Conservation (phyloP, 768 basidiomycete species). For the Dentipellis fragilis region DNA sequence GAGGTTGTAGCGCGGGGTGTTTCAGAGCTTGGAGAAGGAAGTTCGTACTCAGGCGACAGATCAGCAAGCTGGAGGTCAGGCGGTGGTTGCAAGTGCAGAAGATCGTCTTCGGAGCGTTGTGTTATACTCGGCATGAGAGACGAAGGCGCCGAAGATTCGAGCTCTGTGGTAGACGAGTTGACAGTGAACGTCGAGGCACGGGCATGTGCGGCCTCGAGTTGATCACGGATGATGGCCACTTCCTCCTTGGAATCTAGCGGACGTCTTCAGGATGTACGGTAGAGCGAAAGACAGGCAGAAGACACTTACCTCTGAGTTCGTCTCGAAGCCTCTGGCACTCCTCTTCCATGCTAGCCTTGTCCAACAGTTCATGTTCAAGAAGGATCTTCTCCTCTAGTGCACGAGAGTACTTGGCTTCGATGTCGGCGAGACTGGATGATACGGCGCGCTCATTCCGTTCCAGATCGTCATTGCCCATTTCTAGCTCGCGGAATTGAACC, state of each 20-base stretch:
- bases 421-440: slow-evolving; percentile 69
- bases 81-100: slow-evolving; percentile 49
- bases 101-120: slow-evolving; percentile 42
- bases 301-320: slow-evolving; percentile 71
- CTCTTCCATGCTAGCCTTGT: slow-evolving; percentile 85
- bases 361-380: slow-evolving; percentile 88
- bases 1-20: slow-evolving; percentile 10
- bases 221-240: slow-evolving; percentile 73
- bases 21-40: slow-evolving; percentile 1
- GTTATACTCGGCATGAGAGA: slow-evolving; percentile 14
- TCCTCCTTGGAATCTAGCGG: slow-evolving; percentile 73
- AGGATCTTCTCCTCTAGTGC: slow-evolving; percentile 95
- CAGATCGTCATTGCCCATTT: slow-evolving; percentile 97
- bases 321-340: slow-evolving; percentile 86
- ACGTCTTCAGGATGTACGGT: not conserved
- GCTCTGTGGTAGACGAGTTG: slow-evolving; percentile 16
- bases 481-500: slow-evolving; percentile 75
- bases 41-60: slow-evolving; percentile 28
- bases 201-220: slow-evolving; percentile 35
- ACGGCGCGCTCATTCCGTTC: slow-evolving; percentile 90
- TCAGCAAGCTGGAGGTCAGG: slow-evolving; percentile 53
- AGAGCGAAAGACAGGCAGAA: slow-evolving; percentile 4
- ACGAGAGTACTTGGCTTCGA: slow-evolving; percentile 82
- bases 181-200: slow-evolving; percentile 17
- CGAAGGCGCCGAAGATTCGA: slow-evolving; percentile 21